phyloP scores from a whole-genome alignment of 768 basidiomycete genomes.

The Daedaleopsis nitida region DNA sequence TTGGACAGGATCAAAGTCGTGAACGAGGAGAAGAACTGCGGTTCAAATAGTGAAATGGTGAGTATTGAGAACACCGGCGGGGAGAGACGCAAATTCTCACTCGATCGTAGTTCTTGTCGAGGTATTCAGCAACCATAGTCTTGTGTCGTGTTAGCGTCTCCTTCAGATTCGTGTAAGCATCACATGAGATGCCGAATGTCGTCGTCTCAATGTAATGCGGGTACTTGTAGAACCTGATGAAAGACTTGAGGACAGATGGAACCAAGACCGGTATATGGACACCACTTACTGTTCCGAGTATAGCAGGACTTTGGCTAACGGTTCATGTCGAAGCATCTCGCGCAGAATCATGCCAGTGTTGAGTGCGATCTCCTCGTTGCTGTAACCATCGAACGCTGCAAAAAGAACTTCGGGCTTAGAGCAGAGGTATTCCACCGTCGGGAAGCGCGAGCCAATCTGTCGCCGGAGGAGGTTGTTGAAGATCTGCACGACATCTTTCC shows the following conservation, averaged over 20 bases:
- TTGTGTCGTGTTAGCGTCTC: slow-evolving; percentile 97
- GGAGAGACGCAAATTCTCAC: slow-evolving; percentile 45
- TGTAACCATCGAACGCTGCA: slow-evolving; percentile 87
- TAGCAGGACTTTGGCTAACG: slow-evolving; percentile 84
- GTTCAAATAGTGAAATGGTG: not conserved
- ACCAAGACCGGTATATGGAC: not conserved
- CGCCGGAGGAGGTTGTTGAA: slow-evolving; percentile 88
- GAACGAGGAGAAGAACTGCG: slow-evolving; percentile 94
- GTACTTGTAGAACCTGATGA: slow-evolving; percentile 90
- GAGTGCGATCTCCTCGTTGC: slow-evolving; percentile 93
- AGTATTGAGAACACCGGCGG: not conserved
- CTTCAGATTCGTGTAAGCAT: slow-evolving; percentile 97
- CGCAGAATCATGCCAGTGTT: slow-evolving; percentile 98
- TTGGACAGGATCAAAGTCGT: slow-evolving; percentile 88
- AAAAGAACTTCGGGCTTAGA: slow-evolving; percentile 79
- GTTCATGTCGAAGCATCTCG: slow-evolving; percentile 95
- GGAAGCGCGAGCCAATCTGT: slow-evolving; percentile 91
- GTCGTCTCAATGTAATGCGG: slow-evolving; percentile 96
- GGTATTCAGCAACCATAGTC: slow-evolving; percentile 95
- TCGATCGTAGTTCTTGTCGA: slow-evolving; percentile 96
- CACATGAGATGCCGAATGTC: slow-evolving; percentile 97
- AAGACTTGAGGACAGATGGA: not conserved
- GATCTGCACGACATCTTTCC: slow-evolving; percentile 83
- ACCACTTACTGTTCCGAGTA: slow-evolving; percentile 87
- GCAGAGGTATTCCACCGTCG: slow-evolving; percentile 94